These are phyloP conservation scores for Agrostemma githago DNA, from an alignment of 148 eudicot genomes.

Conservation along the genomic window DNA sequence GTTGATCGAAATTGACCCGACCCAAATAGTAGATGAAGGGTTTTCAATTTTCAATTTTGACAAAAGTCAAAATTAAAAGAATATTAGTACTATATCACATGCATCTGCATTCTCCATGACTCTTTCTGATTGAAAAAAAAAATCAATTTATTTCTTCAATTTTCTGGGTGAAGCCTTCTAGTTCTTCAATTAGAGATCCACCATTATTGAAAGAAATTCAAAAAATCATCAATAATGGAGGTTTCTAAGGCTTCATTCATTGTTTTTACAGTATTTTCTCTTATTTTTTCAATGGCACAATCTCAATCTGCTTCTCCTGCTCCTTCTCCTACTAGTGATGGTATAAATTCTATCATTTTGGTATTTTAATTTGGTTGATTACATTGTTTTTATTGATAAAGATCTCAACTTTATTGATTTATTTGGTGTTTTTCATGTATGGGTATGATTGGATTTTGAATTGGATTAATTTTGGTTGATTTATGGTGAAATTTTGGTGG, in stretches of 20 bases:
- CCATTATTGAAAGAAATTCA: not conserved
- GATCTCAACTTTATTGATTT: not conserved
- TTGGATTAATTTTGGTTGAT: too few relatives aligned
- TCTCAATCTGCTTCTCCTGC: constrained; percentile 37
- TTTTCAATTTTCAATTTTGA: too few relatives aligned
- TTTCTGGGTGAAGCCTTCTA: too few relatives aligned
- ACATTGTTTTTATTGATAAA: not conserved
- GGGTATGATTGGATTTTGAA: constrained; percentile 7
- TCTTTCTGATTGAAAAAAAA: too few relatives aligned
- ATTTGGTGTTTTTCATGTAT: not conserved
- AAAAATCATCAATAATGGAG: constrained; percentile 29
- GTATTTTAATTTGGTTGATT: not conserved
- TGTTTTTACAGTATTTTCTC: constrained; percentile 34
- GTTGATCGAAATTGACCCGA: too few relatives aligned
- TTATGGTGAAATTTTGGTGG: too few relatives aligned
- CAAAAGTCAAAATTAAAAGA: too few relatives aligned
- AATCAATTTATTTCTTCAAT: too few relatives aligned
- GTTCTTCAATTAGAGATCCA: too few relatives aligned
- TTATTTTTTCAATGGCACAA: constrained; percentile 40
- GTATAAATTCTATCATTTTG: constrained; percentile 17
- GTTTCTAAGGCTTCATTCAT: constrained; percentile 31
- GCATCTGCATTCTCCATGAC: too few relatives aligned
- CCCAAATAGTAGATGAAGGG: too few relatives aligned
- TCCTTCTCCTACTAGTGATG: constrained; percentile 50
- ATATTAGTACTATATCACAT: too few relatives aligned